A percentile compares a stretch with the other conserved stretches of the same genome.
These are phyloP conservation scores for Plantago major DNA, from an alignment of 257 asterid genomes.

Conservation along the genomic window DNA sequence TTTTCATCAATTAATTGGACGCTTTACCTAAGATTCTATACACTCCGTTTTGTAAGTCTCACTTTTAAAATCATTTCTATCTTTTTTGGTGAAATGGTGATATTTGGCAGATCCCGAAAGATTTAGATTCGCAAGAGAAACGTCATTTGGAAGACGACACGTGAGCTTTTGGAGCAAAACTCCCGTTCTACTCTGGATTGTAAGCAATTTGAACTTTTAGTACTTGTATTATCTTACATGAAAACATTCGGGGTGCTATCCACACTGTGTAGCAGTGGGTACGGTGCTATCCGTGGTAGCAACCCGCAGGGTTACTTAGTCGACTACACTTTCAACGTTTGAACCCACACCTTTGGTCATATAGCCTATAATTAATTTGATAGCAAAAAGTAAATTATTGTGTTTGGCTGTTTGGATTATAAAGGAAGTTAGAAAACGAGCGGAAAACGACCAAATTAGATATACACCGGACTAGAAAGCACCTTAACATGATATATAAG, in stretches of 20 bases:
- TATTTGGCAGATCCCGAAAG: conserved; percentile 68
- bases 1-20: neutral
- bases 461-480: neutral
- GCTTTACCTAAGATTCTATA: neutral
- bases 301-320: too few relatives aligned
- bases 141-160: conserved; percentile 90
- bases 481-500: too few relatives aligned
- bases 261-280: too few relatives aligned
- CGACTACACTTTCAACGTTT: too few relatives aligned
- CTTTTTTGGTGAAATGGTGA: neutral
- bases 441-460: neutral
- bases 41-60: neutral
- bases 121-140: conserved; percentile 88
- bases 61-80: neutral
- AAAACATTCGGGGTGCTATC: too few relatives aligned
- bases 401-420: too few relatives aligned
- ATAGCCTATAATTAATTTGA: too few relatives aligned
- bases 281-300: too few relatives aligned
- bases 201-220: conserved; percentile 35
- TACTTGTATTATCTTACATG: neutral
- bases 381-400: too few relatives aligned
- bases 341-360: too few relatives aligned
- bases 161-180: conserved; percentile 75
- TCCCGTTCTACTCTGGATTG: conserved; percentile 76
- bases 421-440: too few relatives aligned